Percentiles rank a stretch among this genome's conserved stretches.
phyloP scores from a whole-genome alignment of 2,329 filamentous ascomycete genomes.

The Ophiostoma pallidulum region DNA sequence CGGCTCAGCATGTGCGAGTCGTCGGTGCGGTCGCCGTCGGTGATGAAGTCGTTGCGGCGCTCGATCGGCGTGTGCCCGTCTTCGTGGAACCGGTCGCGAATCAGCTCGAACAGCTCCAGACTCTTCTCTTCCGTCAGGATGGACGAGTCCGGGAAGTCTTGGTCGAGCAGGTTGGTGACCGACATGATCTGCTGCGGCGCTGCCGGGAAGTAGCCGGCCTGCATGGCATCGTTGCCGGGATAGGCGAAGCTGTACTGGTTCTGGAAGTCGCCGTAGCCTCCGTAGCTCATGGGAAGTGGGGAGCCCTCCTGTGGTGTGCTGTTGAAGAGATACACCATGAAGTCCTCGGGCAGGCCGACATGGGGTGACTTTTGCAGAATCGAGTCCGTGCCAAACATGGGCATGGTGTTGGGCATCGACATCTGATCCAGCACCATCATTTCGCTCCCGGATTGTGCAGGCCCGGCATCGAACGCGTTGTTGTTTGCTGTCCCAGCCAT shows the following conservation, averaged over 20 bases:
- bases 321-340: slow-evolving; percentile 77
- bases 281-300: slow-evolving; percentile 43
- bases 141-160: slow-evolving; percentile 67
- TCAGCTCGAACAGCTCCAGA: slow-evolving; percentile 71
- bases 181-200: slow-evolving; percentile 75
- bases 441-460: slow-evolving; percentile 37
- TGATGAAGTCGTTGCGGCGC: slow-evolving; percentile 64
- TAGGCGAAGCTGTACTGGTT: slow-evolving; percentile 42
- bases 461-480: slow-evolving; percentile 38
- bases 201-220: slow-evolving; percentile 47
- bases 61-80: slow-evolving; percentile 64
- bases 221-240: slow-evolving; percentile 36
- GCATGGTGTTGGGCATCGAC: slow-evolving; percentile 59
- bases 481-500: slow-evolving; percentile 27
- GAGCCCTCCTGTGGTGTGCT: slow-evolving; percentile 43
- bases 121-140: slow-evolving; percentile 82
- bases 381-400: slow-evolving; percentile 77
- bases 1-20: slow-evolving; percentile 64
- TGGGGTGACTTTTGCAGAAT: slow-evolving; percentile 77
- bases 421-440: slow-evolving; percentile 55
- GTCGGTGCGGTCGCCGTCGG: slow-evolving; percentile 66
- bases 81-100: slow-evolving; percentile 73
- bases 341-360: slow-evolving; percentile 73
- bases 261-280: slow-evolving; percentile 42
- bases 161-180: slow-evolving; percentile 75